Evolutionary conservation across 768 basidiomycete species (phyloP).

Genomic region (Tylopilus sp.): DNA sequence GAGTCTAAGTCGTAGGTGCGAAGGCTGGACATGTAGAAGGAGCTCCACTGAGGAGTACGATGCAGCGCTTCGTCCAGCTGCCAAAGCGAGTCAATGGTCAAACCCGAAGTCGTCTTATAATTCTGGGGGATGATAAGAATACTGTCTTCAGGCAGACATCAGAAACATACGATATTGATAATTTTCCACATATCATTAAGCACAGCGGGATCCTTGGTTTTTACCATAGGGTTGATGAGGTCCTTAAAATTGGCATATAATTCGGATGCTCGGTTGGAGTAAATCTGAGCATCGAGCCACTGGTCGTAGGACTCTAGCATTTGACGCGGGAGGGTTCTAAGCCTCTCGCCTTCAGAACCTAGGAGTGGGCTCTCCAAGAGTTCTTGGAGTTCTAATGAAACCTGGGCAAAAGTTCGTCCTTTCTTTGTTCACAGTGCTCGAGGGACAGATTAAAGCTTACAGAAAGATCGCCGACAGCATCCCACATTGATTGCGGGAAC

Average conservation of each 20-base stretch:
- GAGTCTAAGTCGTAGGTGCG: conserved; percentile 21
- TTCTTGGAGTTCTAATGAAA: conserved; percentile 62
- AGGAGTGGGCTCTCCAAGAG: conserved; percentile 61
- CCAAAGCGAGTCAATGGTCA: conserved; percentile 64
- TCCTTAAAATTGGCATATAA: conserved; percentile 50
- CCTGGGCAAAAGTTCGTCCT: conserved; percentile 34
- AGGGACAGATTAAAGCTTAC: conserved; percentile 53
- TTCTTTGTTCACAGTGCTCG: neutral
- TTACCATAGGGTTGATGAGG: conserved; percentile 55
- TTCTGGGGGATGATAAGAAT: conserved; percentile 43
- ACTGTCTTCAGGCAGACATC: neutral
- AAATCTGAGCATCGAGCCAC: conserved; percentile 69
- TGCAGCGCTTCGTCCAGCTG: conserved; percentile 48
- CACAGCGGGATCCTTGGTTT: conserved; percentile 44
- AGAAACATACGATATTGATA: conserved; percentile 51
- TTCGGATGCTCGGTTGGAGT: conserved; percentile 56
- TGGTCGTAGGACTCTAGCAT: conserved; percentile 59
- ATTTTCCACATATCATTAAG: conserved; percentile 63
- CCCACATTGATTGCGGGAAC: conserved; percentile 77
- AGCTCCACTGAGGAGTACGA: conserved; percentile 58
- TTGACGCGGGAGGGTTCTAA: conserved; percentile 45
- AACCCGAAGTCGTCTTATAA: conserved; percentile 49
- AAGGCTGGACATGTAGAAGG: conserved; percentile 33
- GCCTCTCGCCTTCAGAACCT: conserved; percentile 50
- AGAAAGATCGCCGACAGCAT: conserved; percentile 78